A percentile compares a stretch with the other conserved stretches of the same genome.
phyloP scores from a whole-genome alignment of 805 yeast genomes.

The Candida silvicultrix region DNA sequence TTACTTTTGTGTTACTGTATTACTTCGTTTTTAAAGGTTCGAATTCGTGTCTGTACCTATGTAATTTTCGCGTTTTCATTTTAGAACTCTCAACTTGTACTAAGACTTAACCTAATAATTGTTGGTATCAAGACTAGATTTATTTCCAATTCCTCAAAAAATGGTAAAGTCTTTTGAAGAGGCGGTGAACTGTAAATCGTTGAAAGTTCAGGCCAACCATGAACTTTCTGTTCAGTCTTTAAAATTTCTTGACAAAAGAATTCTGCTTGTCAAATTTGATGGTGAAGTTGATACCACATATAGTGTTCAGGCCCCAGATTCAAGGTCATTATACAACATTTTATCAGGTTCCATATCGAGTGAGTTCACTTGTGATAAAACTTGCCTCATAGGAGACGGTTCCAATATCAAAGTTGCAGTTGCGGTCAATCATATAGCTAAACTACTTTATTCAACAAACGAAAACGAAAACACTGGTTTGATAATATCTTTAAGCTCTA shows the following conservation, averaged over 20 bases:
- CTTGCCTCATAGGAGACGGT: conserved; percentile 16
- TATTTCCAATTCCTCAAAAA: too few relatives aligned
- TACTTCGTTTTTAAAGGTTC: too few relatives aligned
- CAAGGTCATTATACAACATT: conserved; percentile 8
- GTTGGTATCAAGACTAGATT: too few relatives aligned
- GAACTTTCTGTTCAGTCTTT: conserved; percentile 13
- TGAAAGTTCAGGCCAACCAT: neutral
- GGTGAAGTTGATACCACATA: conserved; percentile 31
- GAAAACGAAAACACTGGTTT: conserved; percentile 16
- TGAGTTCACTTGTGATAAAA: conserved; percentile 40
- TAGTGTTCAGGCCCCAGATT: conserved; percentile 18
- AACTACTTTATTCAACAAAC: conserved; percentile 9
- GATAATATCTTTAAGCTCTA: conserved; percentile 21
- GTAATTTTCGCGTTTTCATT: too few relatives aligned
- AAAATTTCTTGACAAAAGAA: conserved; percentile 31
- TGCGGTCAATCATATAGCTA: conserved; percentile 18
- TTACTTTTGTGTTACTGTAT: too few relatives aligned
- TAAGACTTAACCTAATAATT: too few relatives aligned
- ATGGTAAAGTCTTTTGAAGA: neutral
- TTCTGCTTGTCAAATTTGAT: conserved; percentile 33
- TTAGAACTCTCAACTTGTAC: too few relatives aligned
- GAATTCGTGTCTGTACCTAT: too few relatives aligned
- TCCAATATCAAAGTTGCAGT: conserved; percentile 12
- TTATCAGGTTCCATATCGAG: neutral
- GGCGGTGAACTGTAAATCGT: neutral